Evolutionary conservation across 2,329 filamentous ascomycete genomes (phyloP), one percentile per base, ranked within the genome.

Genomic region (Talaromyces sp.): DNA sequence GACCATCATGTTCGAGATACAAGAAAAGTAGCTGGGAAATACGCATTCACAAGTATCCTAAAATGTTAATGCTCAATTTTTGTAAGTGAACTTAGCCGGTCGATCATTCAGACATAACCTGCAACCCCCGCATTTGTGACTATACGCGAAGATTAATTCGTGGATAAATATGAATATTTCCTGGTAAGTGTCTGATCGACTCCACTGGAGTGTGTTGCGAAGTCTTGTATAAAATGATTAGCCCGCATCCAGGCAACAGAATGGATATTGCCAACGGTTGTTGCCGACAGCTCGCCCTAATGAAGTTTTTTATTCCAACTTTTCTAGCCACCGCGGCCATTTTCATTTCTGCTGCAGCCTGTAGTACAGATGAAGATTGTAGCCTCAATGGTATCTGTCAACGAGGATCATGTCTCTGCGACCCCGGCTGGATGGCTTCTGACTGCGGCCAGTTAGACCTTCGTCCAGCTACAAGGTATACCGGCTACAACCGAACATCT

Each of bases 391-490:
- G 78, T 2, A 41, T 80, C 58, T 81, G 76, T 63, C 35, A 60
- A 27, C 45, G 45, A 57, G 54, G 52, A 14, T 39, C 66, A 7
- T 71, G 70, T 49, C 37, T 58, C 41, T 72, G 70, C 70, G 82
- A 84, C 57, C 68, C 76, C 0, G 82, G 82, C 11, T 84, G 82
- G 82, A 74, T 72, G 16, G 76, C n/a, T 0, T 64, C 69, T 1
- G 80, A 83, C 67, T 84, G 82, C 63, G 77, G 81, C 3, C 71
- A 76, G 8, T 74, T 84, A 0, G 81, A 84, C 62, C 73, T 84
- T 2, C 73, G 72, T 1, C 81, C 81, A 0, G 80, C 78, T 0
- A 76, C 73, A 3, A 70, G 76, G 41, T 70, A 73, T 50, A 77
- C 75, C 0, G 82, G 82, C 0, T 84, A 84, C 68, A 84, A 84